Base-by-base conservation (phyloP, 176 grass and related monocot species). In the Secale cereale region DNA sequence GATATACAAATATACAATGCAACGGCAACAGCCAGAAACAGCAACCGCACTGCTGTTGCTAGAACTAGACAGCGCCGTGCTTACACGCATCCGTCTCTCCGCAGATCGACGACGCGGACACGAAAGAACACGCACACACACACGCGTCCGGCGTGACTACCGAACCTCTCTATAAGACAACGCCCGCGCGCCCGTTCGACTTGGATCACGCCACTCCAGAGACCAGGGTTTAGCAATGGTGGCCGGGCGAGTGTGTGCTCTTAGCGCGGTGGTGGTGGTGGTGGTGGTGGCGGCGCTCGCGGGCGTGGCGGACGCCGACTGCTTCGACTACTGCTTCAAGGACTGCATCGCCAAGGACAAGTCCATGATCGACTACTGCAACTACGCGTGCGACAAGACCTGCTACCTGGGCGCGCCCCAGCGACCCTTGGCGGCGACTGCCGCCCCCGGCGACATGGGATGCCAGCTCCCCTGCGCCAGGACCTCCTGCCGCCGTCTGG, bases 341-440 rank as follows among this genome's bases (percentile, higher is more conserved):
- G 43, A 91, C 61, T 87, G 89, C 85, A 40, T 91, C 37, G 19
- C 59, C 81, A 91, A 80, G 12, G 81, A 87, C 85, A 84, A 20
- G 62, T 52, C 62, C 70, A 87, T 91, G 89, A 20, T 50, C 19
- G 85, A 84, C 60, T 87, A 91, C 89, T 91, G 89, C 89, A 83
- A 65, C 85, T 91, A 87, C 76, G 89, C 89, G 85, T 91, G 89
- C 61, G 89, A 84, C 89, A 87, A 91, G 85, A 91, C 85, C n/a
- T 91, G 89, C 81, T 22, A 22, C 16, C 80, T 80, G 45, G 80
- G 48, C 74, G 19, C 25, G 41, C 33, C 11, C 70, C 74, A 14
- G 30, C 81, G 15, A 2, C 87, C 61, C 27, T 7, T 26, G 2
- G 12, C 13, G 16, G 59, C 64, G 6, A 29, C 30, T 40, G 29